Evolutionary conservation across 768 basidiomycete species (phyloP), one percentile per base, ranked within the genome.

Genomic region (Chalciporus pseudorubinellus): DNA sequence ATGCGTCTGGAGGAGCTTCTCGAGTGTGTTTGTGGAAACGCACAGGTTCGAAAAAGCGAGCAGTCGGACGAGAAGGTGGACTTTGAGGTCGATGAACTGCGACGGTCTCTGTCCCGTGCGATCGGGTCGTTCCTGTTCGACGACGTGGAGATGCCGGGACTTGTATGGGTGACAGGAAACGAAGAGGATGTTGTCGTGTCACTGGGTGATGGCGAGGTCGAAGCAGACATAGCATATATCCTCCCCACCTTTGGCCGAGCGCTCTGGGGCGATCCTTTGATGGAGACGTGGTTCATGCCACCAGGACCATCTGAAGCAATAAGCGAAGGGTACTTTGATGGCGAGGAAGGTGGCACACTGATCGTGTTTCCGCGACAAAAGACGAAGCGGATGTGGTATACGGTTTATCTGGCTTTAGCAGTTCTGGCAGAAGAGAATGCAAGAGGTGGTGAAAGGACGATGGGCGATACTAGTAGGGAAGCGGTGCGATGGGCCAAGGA

Each of bases 371-470:
- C 77, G 12, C 75, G 87, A 44, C 88, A 90, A 67, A 79, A 74
- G 63, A 91, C 87, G 44, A 91, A 91, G 67, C 70, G 87, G 52
- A 58, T 83, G 43, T 91, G 88, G 89, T 90, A 89, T 63, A 82
- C 81, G 28, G 60, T 89, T 6, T 89, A 85, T 63, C 61, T 85
- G 52, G 81, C 83, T 12, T 52, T 77, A 44, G 59, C 83, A 11
- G 66, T 84, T 2, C 70, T 85, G 46, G 65, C 84, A 43, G 70
- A 70, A 21, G 78, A 77, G 55, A 65, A 50, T 55, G 29, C 51
- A 24, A 34, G 49, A 20, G n/a, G 39, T 41, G 22, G 58, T 43
- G 28, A 59, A 59, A 24, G 14, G 34, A 59, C 49, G 44, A 59
- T 63, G 39, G 70, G 63, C 48, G 56, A 5, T 18, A 6, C 52